Percentiles rank a stretch among this genome's conserved stretches.
These are phyloP conservation scores for Albugo candida DNA, from an alignment of 352 stramenopile species.

Conservation along the genomic window DNA sequence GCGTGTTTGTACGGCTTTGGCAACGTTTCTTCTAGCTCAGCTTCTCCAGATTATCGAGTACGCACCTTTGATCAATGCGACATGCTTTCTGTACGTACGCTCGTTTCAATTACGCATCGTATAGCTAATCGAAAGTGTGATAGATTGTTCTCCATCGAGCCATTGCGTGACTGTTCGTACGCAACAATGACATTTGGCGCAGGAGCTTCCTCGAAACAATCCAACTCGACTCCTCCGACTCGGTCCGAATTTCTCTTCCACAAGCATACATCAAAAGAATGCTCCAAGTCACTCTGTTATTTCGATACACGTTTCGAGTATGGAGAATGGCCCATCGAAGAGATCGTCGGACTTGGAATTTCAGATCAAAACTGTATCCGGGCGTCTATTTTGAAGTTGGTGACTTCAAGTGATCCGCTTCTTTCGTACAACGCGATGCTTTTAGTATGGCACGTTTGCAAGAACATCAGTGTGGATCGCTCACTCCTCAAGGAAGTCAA, in stretches of 20 bases:
- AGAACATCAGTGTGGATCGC: constrained; percentile 5
- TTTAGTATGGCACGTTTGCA: background rate
- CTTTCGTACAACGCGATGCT: constrained; percentile 2
- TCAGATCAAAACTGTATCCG: constrained; percentile 1
- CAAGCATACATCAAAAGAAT: constrained; percentile 25
- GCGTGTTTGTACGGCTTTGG: constrained; percentile 53
- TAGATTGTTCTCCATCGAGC: background rate
- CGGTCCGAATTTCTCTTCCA: constrained; percentile 18
- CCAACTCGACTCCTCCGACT: too few relatives aligned
- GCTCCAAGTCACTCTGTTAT: constrained; percentile 49
- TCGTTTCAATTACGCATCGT: background rate
- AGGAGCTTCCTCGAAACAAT: constrained; percentile 30
- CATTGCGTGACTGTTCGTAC: background rate
- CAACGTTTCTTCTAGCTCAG: constrained; percentile 54
- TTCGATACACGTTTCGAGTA: constrained; percentile 42
- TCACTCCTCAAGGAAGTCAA: constrained; percentile 5
- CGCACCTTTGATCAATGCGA: constrained; percentile 57
- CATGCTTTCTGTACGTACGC: constrained; percentile 37
- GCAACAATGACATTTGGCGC: constrained; percentile 2
- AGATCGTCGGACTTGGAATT: constrained; percentile 35
- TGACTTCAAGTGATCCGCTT: background rate
- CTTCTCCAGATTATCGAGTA: constrained; percentile 60
- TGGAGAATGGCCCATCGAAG: constrained; percentile 55
- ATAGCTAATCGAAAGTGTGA: background rate
- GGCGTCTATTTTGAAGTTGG: constrained; percentile 1